Conservation (phyloP, 2,329 filamentous ascomycete species). For the Ilyonectria robusta region DNA sequence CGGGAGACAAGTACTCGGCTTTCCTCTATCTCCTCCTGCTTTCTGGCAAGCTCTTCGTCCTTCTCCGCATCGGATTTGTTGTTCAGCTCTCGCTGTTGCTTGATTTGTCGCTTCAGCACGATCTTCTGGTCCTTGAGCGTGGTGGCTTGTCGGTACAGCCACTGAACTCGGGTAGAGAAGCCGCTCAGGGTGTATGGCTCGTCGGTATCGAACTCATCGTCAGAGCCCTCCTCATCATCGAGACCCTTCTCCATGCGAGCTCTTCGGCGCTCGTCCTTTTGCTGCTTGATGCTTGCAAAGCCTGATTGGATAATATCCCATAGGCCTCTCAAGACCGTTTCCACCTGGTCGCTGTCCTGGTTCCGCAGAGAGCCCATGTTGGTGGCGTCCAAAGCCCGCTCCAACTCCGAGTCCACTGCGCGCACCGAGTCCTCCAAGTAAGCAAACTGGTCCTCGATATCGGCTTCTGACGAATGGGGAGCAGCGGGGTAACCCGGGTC, state of each 20-base stretch:
- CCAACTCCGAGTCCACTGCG: conserved; percentile 61
- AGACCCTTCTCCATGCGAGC: conserved; percentile 70
- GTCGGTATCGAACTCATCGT: conserved; percentile 68
- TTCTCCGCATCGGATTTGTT: conserved; percentile 84
- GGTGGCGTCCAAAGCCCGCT: conserved; percentile 50
- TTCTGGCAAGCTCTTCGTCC: conserved; percentile 73
- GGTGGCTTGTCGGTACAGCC: conserved; percentile 82
- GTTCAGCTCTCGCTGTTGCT: conserved; percentile 94
- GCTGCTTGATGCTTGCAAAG: conserved; percentile 68
- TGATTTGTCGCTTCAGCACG: conserved; percentile 91
- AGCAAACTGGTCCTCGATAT: conserved; percentile 76
- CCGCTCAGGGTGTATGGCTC: conserved; percentile 80
- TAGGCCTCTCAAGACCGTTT: conserved; percentile 65
- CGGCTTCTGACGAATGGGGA: conserved; percentile 69
- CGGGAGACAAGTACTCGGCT: conserved; percentile 53
- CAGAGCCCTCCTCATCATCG: conserved; percentile 72
- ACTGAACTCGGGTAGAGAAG: conserved; percentile 85
- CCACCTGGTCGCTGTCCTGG: conserved; percentile 65
- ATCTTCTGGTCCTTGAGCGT: conserved; percentile 88
- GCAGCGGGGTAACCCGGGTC: conserved; percentile 68
- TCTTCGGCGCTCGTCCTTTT: conserved; percentile 67
- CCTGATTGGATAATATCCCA: conserved; percentile 70
- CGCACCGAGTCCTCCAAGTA: conserved; percentile 76
- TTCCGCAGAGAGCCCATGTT: conserved; percentile 46
- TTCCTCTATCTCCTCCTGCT: conserved; percentile 69